phyloP scores from a whole-genome alignment of 2,329 filamentous ascomycete genomes.

The Fusarium abutilonis region DNA sequence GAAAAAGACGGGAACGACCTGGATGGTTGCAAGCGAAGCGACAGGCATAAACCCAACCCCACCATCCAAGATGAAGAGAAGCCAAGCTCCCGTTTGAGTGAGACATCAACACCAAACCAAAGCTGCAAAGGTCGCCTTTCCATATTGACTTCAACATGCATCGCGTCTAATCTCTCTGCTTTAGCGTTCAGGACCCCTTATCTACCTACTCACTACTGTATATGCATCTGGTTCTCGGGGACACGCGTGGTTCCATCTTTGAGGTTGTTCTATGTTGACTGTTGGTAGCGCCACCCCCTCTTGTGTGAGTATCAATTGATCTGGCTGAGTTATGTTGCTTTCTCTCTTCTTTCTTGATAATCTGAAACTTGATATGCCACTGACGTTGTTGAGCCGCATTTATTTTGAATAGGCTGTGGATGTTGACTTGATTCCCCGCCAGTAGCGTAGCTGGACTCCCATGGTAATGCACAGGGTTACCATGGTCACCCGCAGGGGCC shows the following conservation, averaged over 20 bases:
- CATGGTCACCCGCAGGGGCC: conserved; percentile 27
- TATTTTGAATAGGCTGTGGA: conserved; percentile 7
- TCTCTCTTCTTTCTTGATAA: background rate
- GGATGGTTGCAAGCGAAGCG: conserved; percentile 18
- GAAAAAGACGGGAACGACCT: conserved; percentile 8
- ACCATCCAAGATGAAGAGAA: conserved; percentile 24
- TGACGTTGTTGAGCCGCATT: conserved; percentile 39
- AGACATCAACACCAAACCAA: conserved; percentile 17
- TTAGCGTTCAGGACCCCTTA: conserved; percentile 34
- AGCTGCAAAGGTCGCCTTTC: conserved; percentile 27
- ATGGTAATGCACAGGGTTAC: conserved; percentile 18
- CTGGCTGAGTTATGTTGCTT: background rate
- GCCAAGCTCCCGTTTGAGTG: background rate
- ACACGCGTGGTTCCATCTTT: background rate
- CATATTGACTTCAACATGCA: conserved; percentile 24
- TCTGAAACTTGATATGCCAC: conserved; percentile 25
- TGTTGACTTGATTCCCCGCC: conserved; percentile 22
- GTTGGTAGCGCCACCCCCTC: conserved; percentile 15
- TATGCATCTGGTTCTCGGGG: conserved; percentile 36
- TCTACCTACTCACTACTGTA: conserved; percentile 9
- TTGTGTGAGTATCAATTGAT: background rate
- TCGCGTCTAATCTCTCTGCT: conserved; percentile 29
- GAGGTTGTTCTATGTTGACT: conserved; percentile 3
- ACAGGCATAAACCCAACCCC: conserved; percentile 35
- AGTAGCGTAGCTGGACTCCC: conserved; percentile 31